These are phyloP conservation scores for Escallonia herrerae DNA, from an alignment of 129 eudicot species.

Conservation along the genomic window DNA sequence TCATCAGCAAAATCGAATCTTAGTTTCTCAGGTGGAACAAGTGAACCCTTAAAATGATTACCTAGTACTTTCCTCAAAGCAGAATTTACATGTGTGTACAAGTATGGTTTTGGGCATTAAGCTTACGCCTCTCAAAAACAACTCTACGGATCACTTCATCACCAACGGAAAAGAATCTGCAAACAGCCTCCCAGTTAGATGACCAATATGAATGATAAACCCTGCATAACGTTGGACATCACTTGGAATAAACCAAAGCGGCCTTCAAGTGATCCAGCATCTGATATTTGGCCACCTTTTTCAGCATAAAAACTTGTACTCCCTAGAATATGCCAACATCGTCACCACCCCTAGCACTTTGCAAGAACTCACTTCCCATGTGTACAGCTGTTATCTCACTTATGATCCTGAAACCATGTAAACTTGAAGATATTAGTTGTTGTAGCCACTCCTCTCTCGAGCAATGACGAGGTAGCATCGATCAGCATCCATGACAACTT, in stretches of 20 bases:
- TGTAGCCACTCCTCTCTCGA: slow-evolving; percentile 58
- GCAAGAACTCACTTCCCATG: slow-evolving; percentile 72
- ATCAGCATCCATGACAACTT: slow-evolving; percentile 93
- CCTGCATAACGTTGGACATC: slow-evolving; percentile 85
- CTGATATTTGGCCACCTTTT: slow-evolving; percentile 99
- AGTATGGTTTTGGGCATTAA: slow-evolving; percentile 92
- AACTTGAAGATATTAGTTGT: slow-evolving; percentile 73
- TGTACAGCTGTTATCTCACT: slow-evolving; percentile 83
- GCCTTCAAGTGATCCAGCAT: slow-evolving; percentile 78
- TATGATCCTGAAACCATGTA: slow-evolving; percentile 73
- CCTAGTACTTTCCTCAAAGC: slow-evolving; percentile 98
- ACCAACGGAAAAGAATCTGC: slow-evolving; percentile 51
- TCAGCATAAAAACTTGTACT: slow-evolving; percentile 95
- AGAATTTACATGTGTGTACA: slow-evolving; percentile 94
- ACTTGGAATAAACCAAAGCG: slow-evolving; percentile 66
- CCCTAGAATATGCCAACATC: slow-evolving; percentile 82
- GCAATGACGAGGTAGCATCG: slow-evolving; percentile 85
- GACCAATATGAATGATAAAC: slow-evolving; percentile 79
- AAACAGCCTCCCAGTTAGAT: slow-evolving; percentile 48
- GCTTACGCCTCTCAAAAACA: slow-evolving; percentile 70
- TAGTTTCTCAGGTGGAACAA: slow-evolving; percentile 93
- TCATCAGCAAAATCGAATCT: slow-evolving; percentile 97
- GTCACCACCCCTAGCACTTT: slow-evolving; percentile 47
- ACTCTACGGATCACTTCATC: slow-evolving; percentile 85
- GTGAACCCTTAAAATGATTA: slow-evolving; percentile 86